Evolutionary conservation across 305 asterid species (phyloP).

Genomic region (Salvia sclarea): DNA sequence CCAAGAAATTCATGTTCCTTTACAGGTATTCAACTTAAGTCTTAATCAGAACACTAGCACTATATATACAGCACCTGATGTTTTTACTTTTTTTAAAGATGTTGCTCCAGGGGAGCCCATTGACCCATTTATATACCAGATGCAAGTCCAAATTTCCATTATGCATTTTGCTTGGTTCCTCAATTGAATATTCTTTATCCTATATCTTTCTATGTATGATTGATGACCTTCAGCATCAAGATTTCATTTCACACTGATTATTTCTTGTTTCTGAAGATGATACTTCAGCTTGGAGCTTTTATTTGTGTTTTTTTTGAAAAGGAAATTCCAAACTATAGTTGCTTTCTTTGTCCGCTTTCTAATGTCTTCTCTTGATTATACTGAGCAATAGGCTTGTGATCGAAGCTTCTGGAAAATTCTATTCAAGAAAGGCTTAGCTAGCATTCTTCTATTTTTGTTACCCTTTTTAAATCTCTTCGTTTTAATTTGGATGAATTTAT

Average conservation of each 20-base stretch:
- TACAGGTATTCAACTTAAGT: conserved; percentile 66
- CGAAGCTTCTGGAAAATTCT: too few species aligned
- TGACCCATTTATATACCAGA: conserved; percentile 12
- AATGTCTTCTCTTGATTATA: conserved; percentile 13
- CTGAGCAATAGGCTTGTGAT: conserved; percentile 24
- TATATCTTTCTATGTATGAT: conserved; percentile 9
- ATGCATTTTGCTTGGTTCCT: conserved; percentile 22
- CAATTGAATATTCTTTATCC: conserved; percentile 23
- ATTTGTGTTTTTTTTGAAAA: conserved; percentile 7
- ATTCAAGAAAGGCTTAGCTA: too few species aligned
- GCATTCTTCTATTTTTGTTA: too few species aligned
- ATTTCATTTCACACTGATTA: too few species aligned
- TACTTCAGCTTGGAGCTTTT: conserved; percentile 21
- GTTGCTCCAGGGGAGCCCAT: conserved; percentile 10
- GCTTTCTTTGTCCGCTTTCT: conserved; percentile 20
- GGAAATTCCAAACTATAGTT: conserved; percentile 17
- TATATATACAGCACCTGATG: not conserved
- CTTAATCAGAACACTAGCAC: conserved; percentile 7
- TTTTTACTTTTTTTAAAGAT: not conserved
- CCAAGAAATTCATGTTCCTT: conserved; percentile 96
- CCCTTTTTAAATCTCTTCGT: too few species aligned
- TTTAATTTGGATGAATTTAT: too few species aligned
- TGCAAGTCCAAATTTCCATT: conserved; percentile 22
- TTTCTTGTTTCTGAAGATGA: not conserved
- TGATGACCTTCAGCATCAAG: conserved; percentile 21